These are phyloP conservation scores for Sporopachydermia lactativora DNA, from an alignment of 805 yeast species.

Conservation along the genomic window DNA sequence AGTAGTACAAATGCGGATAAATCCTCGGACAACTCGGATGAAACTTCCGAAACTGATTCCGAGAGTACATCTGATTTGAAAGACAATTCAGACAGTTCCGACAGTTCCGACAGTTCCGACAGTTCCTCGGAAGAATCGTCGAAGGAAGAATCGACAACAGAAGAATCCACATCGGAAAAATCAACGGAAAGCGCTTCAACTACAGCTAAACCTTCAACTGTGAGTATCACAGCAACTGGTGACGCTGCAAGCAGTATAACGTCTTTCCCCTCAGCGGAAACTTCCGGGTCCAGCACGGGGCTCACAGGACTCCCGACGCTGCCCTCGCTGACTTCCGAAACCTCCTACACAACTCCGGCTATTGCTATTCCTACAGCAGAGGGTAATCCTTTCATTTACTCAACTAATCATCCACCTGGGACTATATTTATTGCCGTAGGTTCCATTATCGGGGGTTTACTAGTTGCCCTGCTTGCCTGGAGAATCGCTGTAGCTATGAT, in stretches of 20 bases:
- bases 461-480: conserved; percentile 37
- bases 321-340: not conserved
- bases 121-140: not conserved
- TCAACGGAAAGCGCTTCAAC: not conserved
- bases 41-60: not conserved
- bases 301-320: not conserved
- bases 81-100: not conserved
- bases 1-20: not conserved
- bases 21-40: not conserved
- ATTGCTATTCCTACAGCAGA: conserved; percentile 42
- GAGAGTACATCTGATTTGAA: not conserved
- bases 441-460: conserved; percentile 44
- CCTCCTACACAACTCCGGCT: conserved; percentile 27
- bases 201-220: not conserved
- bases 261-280: not conserved
- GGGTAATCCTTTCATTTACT: conserved; percentile 51
- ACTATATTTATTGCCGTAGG: conserved; percentile 80
- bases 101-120: not conserved
- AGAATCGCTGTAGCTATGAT: conserved; percentile 30
- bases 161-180: not conserved
- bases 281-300: not conserved
- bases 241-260: not conserved
- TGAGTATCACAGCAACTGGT: not conserved
- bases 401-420: conserved; percentile 45
- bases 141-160: not conserved